A percentile compares a stretch with the other conserved stretches of the same genome.
phyloP scores from a whole-genome alignment of 2,329 filamentous ascomycete genomes.

The Immersiporthe knoxdaviesiana region DNA sequence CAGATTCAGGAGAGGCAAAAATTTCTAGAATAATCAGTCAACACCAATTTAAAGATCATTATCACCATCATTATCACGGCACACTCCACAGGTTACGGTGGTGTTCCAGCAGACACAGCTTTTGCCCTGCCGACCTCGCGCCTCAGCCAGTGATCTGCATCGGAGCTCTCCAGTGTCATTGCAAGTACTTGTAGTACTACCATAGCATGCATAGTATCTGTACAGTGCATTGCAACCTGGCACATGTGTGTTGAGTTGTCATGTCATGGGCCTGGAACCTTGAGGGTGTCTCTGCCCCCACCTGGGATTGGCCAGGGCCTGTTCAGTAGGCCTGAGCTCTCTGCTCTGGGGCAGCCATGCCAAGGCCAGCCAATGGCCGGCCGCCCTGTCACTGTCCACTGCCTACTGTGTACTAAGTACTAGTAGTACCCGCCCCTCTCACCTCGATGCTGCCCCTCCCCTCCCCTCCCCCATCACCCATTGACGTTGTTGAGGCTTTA shows the following conservation, averaged over 20 bases:
- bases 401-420: not conserved
- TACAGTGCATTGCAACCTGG: not conserved
- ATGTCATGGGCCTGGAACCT: not conserved
- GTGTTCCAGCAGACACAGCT: slow-evolving; percentile 13
- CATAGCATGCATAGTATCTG: too few relatives aligned
- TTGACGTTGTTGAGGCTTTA: slow-evolving; percentile 30
- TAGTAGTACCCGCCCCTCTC: not conserved
- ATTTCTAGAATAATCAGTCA: slow-evolving; percentile 5
- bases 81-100: not conserved
- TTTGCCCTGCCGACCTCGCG: slow-evolving; percentile 15
- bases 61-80: slow-evolving; percentile 2
- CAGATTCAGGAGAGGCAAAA: not conserved
- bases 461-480: slow-evolving; percentile 16
- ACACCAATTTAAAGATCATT: not conserved
- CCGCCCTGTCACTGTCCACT: not conserved
- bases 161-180: slow-evolving; percentile 9
- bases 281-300: too few relatives aligned
- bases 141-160: not conserved
- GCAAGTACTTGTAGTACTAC: too few relatives aligned
- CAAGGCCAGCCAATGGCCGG: not conserved
- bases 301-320: too few relatives aligned
- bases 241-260: not conserved
- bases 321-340: too few relatives aligned
- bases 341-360: not conserved
- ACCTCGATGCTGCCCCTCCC: slow-evolving; percentile 22